These are phyloP conservation scores for Xylaria curta DNA, from an alignment of 495 filamentous ascomycete genomes.

Conservation along the genomic window DNA sequence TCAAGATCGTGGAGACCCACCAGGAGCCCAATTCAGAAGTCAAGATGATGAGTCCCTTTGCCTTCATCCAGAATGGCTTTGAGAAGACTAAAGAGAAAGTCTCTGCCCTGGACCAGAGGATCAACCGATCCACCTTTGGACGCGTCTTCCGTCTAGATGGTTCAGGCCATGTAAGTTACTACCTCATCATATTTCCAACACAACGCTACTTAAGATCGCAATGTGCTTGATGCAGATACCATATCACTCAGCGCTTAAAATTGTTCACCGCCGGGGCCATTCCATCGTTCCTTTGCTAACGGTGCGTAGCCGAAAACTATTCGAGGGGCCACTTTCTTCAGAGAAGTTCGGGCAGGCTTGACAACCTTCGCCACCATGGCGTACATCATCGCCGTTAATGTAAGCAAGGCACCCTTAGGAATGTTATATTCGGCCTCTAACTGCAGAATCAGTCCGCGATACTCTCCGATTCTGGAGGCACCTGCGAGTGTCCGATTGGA, in stretches of 20 bases:
- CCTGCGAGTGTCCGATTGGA: constrained; percentile 66
- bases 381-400: constrained; percentile 72
- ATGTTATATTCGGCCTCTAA: constrained; percentile 37
- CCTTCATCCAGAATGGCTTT: constrained; percentile 15
- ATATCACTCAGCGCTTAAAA: background rate
- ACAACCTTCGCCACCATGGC: constrained; percentile 89
- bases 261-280: background rate
- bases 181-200: constrained; percentile 5
- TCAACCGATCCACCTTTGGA: constrained; percentile 62
- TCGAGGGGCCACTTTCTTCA: constrained; percentile 68
- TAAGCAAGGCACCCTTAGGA: constrained; percentile 32
- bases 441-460: constrained; percentile 51
- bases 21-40: background rate
- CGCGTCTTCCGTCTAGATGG: constrained; percentile 74
- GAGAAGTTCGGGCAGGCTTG: constrained; percentile 78
- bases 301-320: constrained; percentile 62
- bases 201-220: too few relatives aligned
- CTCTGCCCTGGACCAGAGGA: constrained; percentile 39
- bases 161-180: constrained; percentile 66
- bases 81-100: constrained; percentile 31
- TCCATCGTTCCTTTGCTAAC: constrained; percentile 21
- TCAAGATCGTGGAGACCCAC: background rate
- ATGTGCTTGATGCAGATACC: background rate
- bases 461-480: constrained; percentile 69
- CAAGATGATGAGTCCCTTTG: constrained; percentile 22